These are phyloP conservation scores for Aspergillus flavus DNA, from an alignment of 2,329 filamentous ascomycete species.

Conservation along the genomic window DNA sequence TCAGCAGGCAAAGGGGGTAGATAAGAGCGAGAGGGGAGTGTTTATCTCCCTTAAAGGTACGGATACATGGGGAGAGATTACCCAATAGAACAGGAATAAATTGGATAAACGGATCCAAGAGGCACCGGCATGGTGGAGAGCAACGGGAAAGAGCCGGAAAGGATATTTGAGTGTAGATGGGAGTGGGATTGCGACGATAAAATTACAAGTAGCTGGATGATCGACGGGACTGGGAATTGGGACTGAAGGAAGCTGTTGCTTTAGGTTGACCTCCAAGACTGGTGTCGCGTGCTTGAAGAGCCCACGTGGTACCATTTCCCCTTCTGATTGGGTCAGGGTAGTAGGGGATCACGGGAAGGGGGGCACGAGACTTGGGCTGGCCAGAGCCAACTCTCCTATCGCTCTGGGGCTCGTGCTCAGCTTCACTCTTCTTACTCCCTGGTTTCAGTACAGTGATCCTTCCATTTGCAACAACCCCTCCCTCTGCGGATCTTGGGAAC, in stretches of 20 bases:
- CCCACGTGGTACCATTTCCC: conserved; percentile 31
- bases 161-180: neutral
- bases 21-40: neutral
- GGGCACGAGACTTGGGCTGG: conserved; percentile 29
- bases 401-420: conserved; percentile 23
- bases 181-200: conserved; percentile 8
- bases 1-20: neutral
- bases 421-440: conserved; percentile 16
- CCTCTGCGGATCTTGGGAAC: neutral
- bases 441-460: neutral
- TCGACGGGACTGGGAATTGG: conserved; percentile 7
- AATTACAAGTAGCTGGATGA: conserved; percentile 2
- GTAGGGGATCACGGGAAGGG: conserved; percentile 16
- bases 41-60: neutral
- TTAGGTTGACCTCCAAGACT: conserved; percentile 3
- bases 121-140: conserved; percentile 17
- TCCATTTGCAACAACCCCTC: neutral
- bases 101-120: neutral
- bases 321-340: conserved; percentile 33
- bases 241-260: neutral
- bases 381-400: conserved; percentile 27
- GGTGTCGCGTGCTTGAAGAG: conserved; percentile 40
- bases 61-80: neutral
- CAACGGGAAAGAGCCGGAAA: conserved; percentile 12
- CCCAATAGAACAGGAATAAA: neutral